phyloP scores from a whole-genome alignment of 2,329 filamentous ascomycete genomes.

The Exophiala xenobiotica region DNA sequence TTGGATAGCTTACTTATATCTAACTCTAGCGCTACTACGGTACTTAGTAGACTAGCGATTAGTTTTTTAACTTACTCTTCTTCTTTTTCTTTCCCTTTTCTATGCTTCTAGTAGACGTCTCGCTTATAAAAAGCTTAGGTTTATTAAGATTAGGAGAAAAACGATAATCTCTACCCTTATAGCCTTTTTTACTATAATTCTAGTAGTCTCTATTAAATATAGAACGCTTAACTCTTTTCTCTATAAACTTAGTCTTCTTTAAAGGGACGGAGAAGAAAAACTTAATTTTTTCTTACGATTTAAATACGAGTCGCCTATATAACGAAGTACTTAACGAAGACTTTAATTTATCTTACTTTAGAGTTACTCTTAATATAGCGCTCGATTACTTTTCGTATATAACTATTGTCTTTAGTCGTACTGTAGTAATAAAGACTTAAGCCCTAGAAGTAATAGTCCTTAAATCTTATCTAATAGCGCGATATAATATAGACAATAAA shows the following conservation, averaged over 20 bases:
- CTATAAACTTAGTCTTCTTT: background rate
- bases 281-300: background rate
- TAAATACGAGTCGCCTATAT: background rate
- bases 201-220: background rate
- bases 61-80: constrained; percentile 1
- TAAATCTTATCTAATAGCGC: too few relatives aligned
- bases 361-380: background rate
- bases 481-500: too few relatives aligned
- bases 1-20: background rate
- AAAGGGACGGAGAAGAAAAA: background rate
- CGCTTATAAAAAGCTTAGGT: too few relatives aligned
- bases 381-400: background rate
- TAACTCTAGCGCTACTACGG: background rate
- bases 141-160: background rate
- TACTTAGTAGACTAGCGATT: background rate
- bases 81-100: background rate
- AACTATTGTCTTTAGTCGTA: too few relatives aligned
- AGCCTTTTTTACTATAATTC: background rate
- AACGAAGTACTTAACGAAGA: too few relatives aligned
- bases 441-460: too few relatives aligned
- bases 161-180: background rate
- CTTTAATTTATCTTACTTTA: background rate
- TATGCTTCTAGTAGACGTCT: too few relatives aligned
- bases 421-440: too few relatives aligned
- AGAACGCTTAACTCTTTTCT: background rate